Evolutionary conservation across 2,329 filamentous ascomycete species (phyloP), one percentile per base, ranked within the genome.

Genomic region (Fusarium sp.): DNA sequence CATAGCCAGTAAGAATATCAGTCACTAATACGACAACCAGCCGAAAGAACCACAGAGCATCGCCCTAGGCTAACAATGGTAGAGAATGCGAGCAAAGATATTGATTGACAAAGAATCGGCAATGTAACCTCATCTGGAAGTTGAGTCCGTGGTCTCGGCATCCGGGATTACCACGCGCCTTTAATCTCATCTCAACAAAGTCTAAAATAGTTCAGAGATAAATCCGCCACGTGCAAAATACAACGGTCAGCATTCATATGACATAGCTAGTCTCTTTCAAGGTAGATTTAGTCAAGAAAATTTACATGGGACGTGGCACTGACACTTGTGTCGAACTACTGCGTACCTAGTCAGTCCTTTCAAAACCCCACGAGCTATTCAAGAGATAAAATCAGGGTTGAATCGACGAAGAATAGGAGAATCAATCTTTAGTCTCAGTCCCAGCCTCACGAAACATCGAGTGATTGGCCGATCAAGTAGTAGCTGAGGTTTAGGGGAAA

Each of bases 71-170:
- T 57, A 39, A 27, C 33, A 33, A 53, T n/a, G 29, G 38, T 20
- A 58, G 20, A 29, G 29, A 46, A 62, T 57, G 36, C 41, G 10
- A 67, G 54, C 31, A 27, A 39, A 29, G 27, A 35, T 45, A 22
- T 65, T 50, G 45, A 60, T 45, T 46, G n/a, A 53, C 25, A 61
- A 36, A 20, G 31, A 27, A 31, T 57, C 64, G 65, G 64, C 45
- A 49, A 57, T 52, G 64, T 63, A 68, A 64, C 65, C 64, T 62
- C 56, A 68, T 68, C 33, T 39, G 38, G 65, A 22, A 56, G 38
- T 38, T 25, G 38, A 44, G 54, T 50, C 61, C 61, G 61, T 52
- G 22, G 44, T 42, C 44, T 61, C 38, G 25, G 44, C 31, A 29
- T 42, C 49, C 29, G 55, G 60, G 36, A 47, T 42, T 20, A 62